Conservation (phyloP, 192 early-diverging fungal species). For the Chytriomyces sp. region DNA sequence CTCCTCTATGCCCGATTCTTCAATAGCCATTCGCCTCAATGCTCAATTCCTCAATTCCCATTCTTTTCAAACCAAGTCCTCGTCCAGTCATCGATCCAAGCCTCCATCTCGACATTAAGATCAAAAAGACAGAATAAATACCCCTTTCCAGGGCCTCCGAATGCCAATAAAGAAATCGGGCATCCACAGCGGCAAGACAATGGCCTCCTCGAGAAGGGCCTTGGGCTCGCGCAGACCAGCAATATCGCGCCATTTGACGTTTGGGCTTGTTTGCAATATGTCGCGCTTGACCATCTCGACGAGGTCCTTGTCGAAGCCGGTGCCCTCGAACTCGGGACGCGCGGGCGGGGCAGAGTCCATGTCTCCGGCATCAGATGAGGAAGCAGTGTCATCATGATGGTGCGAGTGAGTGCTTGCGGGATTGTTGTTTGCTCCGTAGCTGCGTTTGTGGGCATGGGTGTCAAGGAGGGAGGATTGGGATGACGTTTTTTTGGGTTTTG, state of each 20-base stretch:
- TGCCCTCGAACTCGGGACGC: conserved; percentile 46
- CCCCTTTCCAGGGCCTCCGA: conserved; percentile 64
- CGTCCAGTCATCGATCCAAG: too few relatives aligned
- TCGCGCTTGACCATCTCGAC: conserved; percentile 66
- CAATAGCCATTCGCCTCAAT: too few relatives aligned
- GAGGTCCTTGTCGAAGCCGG: conserved; percentile 65
- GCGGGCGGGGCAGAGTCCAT: not conserved
- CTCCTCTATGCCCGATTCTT: too few relatives aligned
- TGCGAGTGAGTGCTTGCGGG: conserved; percentile 3
- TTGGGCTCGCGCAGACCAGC: conserved; percentile 65
- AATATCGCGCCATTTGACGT: conserved; percentile 61
- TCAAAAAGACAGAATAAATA: too few relatives aligned
- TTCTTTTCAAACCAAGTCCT: too few relatives aligned
- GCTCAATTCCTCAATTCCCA: too few relatives aligned
- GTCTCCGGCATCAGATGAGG: not conserved
- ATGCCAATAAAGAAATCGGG: conserved; percentile 67
- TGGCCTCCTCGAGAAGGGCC: conserved; percentile 61
- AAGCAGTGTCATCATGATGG: not conserved
- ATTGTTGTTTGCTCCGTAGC: conserved; percentile 5
- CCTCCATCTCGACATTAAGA: too few relatives aligned
- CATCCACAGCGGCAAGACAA: conserved; percentile 68
- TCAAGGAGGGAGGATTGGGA: conserved; percentile 39
- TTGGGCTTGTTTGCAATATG: conserved; percentile 58
- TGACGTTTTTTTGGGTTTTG: conserved; percentile 35
- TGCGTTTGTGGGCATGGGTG: conserved; percentile 19